Evolutionary conservation across 2,329 filamentous ascomycete species (phyloP).

Genomic region (Stagonosporopsis chrysanthemi): DNA sequence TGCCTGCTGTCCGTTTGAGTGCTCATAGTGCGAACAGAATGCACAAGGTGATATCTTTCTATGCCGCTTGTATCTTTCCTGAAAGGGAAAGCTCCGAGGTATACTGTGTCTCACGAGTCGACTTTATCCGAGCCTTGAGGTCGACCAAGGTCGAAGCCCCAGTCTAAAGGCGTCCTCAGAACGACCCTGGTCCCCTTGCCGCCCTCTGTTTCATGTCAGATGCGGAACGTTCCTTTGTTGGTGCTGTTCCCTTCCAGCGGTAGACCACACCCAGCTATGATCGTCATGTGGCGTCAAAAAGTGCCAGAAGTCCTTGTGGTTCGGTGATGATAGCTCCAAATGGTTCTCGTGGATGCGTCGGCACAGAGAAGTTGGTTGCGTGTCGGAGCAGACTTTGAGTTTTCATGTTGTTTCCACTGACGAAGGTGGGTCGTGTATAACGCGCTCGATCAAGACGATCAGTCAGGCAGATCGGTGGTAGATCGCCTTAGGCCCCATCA

Average conservation of each 20-base stretch:
- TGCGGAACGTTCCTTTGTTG: conserved; percentile 1
- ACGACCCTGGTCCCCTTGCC: neutral
- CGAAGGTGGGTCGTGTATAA: neutral
- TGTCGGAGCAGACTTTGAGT: neutral
- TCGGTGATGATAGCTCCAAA: conserved; percentile 12
- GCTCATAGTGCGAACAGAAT: neutral
- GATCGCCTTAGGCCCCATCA: too few relatives aligned
- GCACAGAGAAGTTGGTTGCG: neutral
- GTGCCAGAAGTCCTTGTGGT: neutral
- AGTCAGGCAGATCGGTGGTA: neutral
- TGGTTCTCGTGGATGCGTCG: neutral
- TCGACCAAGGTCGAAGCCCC: neutral
- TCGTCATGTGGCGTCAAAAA: conserved; percentile 4
- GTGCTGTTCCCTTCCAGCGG: neutral
- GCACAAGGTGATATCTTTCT: neutral
- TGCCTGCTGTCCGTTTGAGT: neutral
- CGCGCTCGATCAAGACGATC: neutral
- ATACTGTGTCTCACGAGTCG: conserved; percentile 4
- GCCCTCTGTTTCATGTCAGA: conserved; percentile 13
- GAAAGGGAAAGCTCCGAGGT: conserved; percentile 2
- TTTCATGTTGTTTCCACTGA: neutral
- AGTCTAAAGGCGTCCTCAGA: neutral
- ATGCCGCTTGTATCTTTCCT: neutral
- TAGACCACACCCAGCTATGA: conserved; percentile 2
- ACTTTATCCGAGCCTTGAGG: neutral